Evolutionary conservation across 805 yeast genomes (phyloP).

Genomic region (Sporopachydermia quercuum): DNA sequence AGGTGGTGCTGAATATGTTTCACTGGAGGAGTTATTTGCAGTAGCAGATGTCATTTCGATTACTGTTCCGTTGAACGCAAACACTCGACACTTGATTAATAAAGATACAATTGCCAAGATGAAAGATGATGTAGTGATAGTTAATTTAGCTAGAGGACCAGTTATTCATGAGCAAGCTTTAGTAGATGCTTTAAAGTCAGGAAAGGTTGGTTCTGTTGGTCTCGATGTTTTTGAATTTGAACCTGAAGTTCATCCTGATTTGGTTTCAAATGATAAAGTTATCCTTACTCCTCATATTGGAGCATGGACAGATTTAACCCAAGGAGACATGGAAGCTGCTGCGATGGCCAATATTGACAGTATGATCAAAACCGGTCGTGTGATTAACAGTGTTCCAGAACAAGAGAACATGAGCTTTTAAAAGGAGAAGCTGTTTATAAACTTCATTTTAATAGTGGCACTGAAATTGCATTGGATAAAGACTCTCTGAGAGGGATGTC

Average conservation of each 20-base stretch:
- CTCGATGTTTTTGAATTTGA: constrained; percentile 48
- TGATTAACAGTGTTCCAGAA: constrained; percentile 40
- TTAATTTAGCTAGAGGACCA: constrained; percentile 51
- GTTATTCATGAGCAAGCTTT: constrained; percentile 39
- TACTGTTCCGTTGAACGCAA: constrained; percentile 36
- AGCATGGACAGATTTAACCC: constrained; percentile 25
- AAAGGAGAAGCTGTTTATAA: no score
- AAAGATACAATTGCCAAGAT: constrained; percentile 28
- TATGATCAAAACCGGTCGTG: constrained; percentile 30
- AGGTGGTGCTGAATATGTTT: constrained; percentile 27
- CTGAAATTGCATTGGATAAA: no score
- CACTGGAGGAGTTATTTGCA: constrained; percentile 32
- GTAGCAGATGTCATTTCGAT: constrained; percentile 34
- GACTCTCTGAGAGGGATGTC: no score
- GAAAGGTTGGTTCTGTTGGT: constrained; percentile 38
- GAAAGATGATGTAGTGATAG: constrained; percentile 38
- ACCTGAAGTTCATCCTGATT: constrained; percentile 35
- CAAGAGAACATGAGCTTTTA: constrained; percentile 15
- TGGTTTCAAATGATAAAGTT: constrained; percentile 29
- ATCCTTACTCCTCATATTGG: constrained; percentile 45
- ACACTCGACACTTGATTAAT: constrained; percentile 35
- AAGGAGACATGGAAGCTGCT: constrained; percentile 25
- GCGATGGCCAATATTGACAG: constrained; percentile 25
- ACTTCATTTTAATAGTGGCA: no score
- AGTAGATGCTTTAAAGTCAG: constrained; percentile 29